Evolutionary conservation across 1,284 basidiomycete species (phyloP), one percentile per base, ranked within the genome.

Genomic region (Marasmius sp.): DNA sequence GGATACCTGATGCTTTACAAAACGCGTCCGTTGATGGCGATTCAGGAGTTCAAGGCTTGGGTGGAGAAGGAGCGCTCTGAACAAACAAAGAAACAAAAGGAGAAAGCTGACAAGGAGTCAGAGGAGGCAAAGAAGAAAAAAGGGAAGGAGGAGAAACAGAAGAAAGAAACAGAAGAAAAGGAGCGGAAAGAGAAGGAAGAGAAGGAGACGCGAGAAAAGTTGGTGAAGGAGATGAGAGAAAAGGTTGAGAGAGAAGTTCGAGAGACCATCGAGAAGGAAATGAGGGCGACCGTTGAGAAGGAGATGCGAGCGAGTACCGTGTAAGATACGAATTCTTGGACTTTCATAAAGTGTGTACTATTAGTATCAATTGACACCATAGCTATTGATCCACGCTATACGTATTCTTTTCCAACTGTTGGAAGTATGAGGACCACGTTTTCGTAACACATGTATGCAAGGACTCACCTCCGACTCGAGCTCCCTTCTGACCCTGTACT

Each of bases 1-100:
- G 91, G 88, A 2, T 91, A 87, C 70, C 71, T 93, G 57, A 88
- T 93, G 87, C 77, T 74, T 34, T 83, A 89, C 75, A 93, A 92
- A 71, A 78, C 76, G 11, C 73, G 80, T 0, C 89, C 92, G 1
- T 73, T 77, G 58, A 77, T 79, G 22, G 91, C 91, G 2, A 81
- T 87, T 5, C 69, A 76, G 18, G 74, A 77, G 5, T 75, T 79
- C 6, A 69, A 65, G 3, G 70, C 57, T 3, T 89, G 87, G 86
- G 75, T 86, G 12, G 75, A 77, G 61, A 71, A 72, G 64, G 78
- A 84, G 65, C 57, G 51, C 38, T 18, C 27, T n/a, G 60, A 58
- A 8, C 37, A 41, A 10, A 43, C 58, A 47, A 41, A n/a, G 38
- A 55, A 58, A 34, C 14, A n/a, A 16, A 27, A 37, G 45, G 60